Base-by-base conservation (phyloP, 306 rosid genomes). In the Abrus precatorius region DNA sequence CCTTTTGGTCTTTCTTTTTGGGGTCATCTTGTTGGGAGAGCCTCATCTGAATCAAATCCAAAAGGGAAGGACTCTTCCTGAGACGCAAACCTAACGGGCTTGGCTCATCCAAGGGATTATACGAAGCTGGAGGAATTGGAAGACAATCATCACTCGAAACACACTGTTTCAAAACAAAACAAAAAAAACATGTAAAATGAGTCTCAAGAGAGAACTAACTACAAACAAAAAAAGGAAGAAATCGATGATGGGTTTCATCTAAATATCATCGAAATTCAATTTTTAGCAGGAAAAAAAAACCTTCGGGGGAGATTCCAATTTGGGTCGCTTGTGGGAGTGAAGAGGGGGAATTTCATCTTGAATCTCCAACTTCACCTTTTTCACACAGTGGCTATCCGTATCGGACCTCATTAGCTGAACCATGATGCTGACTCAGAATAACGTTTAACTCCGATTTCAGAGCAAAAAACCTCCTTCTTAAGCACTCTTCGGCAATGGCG, bases 1-100 rank as follows among this genome's bases (percentile, higher is more conserved):
- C 85, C 80, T 84, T 91, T 1, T 79, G 85, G 77, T 77, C 87
- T 67, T 76, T 90, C 90, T 80, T 91, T 77, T 73, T 82, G 43
- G 54, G 45, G 3, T 68, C 56, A 7, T 80, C 82, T 57, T 79
- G 84, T 65, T 91, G 91, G 0, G 95, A 86, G 6, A 93, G 95
- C 83, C 77, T 93, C 95, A 90, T 90, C 87, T 91, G 95, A 81
- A 93, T 93, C 86, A 91, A 89, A 78, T 93, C 98, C 88, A 93
- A 73, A 55, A 91, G 91, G 2, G 98, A 91, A 0, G 98, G 98
- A 57, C 95, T 93, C 63, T 93, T 93, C 81, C 82, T 88, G 6
- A 93, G 87, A 36, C 91, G 91, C 90, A 93, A 87, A 7, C 97
- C 98, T 13, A 93, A 76, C 0, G 98, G 97, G 55, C 97, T 93